Percentiles rank a stretch among this genome's conserved stretches.
These are phyloP conservation scores for Fusarium sp. DNA, from an alignment of 2,329 filamentous ascomycete genomes.

Conservation along the genomic window DNA sequence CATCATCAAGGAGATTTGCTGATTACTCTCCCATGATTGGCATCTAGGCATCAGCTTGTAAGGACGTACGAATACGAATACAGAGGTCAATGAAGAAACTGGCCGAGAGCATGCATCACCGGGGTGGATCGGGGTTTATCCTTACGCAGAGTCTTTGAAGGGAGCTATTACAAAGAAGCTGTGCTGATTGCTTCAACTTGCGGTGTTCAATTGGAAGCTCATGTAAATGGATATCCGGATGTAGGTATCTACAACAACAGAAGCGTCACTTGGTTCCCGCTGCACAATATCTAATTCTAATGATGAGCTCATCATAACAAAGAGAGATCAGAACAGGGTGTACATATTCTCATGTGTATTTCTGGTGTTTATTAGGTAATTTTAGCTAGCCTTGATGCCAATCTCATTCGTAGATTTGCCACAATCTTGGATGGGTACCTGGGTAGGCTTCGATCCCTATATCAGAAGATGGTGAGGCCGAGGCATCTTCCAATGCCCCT, in stretches of 20 bases:
- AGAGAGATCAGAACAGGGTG: neutral
- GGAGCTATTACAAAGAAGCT: neutral
- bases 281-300: neutral
- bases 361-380: neutral
- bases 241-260: neutral
- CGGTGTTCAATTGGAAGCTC: neutral
- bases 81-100: neutral
- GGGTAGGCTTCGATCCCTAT: neutral
- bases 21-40: neutral
- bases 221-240: neutral
- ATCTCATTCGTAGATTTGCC: neutral
- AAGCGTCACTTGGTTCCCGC: neutral
- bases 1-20: neutral
- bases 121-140: neutral
- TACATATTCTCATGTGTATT: neutral
- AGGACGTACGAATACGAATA: conserved; percentile 34
- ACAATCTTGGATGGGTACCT: neutral
- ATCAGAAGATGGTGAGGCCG: neutral
- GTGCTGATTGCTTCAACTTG: neutral
- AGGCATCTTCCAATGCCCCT: neutral
- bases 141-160: neutral
- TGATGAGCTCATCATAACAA: neutral
- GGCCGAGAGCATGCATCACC: neutral
- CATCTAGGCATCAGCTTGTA: neutral
- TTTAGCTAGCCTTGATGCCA: neutral